Evolutionary conservation across 768 basidiomycete genomes (phyloP).

Genomic region (Lepiota brunneoincarnata): DNA sequence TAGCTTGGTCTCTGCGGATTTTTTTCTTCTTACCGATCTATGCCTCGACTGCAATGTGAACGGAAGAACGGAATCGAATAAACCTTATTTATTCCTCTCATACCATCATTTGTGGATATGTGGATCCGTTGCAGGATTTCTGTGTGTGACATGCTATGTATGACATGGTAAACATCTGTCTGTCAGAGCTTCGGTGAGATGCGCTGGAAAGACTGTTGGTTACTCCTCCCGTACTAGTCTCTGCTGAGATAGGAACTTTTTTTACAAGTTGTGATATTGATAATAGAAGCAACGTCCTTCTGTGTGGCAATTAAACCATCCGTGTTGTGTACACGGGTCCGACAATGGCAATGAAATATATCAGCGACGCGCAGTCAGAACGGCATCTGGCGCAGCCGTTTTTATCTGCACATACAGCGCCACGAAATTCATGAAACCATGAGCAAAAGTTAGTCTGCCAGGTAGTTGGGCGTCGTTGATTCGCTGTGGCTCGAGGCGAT

Average conservation of each 20-base stretch:
- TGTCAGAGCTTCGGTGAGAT: not conserved
- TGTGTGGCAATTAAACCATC: constrained; percentile 5
- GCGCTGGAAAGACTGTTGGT: not conserved
- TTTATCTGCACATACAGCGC: not conserved
- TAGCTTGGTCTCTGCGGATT: constrained; percentile 2
- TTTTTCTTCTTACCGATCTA: no score
- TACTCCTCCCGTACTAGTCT: no score
- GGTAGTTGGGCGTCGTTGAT: no score
- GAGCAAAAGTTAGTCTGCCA: no score
- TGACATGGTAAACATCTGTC: not conserved
- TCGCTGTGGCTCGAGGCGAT: no score
- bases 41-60: not conserved
- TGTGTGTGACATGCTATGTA: not conserved
- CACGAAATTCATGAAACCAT: constrained; percentile 1
- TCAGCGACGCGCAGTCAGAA: not conserved
- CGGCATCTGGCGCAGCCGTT: not conserved
- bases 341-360: not conserved
- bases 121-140: no score
- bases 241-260: not conserved
- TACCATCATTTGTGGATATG: not conserved
- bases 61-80: constrained; percentile 6
- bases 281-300: not conserved
- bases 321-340: constrained; percentile 2
- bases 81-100: constrained; percentile 6
- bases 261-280: not conserved